Base-by-base conservation (phyloP, 2,329 filamentous ascomycete genomes). In the Fusarium kyushuense region DNA sequence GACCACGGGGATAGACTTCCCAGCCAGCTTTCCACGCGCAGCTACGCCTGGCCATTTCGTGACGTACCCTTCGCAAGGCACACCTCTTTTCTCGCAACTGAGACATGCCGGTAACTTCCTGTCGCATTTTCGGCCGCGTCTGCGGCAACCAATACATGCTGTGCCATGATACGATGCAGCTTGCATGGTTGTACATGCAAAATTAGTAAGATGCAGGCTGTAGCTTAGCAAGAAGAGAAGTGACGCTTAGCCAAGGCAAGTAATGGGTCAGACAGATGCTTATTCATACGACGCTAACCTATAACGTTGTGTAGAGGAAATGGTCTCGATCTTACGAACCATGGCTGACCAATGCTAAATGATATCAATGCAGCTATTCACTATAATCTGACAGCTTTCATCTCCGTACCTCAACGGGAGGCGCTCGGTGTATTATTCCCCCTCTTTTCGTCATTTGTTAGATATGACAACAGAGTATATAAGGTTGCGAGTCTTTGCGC, bases 1-100 rank as follows among this genome's bases (percentile, higher is more conserved):
- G 11, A 12, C 12, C 9, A 64, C 47, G 0, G 59, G 59, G 9
- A 53, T 64, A 4, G 59, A n/a, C n/a, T 58, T 64, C 5, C 60
- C 47, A 16, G 42, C 62, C 10, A 64, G 11, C 6, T 63, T 64
- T 10, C 61, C 61, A 11, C 61, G 40, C 6, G 38, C 38, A 4
- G 48, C 54, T 8, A 65, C 59, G 6, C 47, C 53, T 14, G 54
- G 53, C 59, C 53, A 64, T 35, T 42, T 58, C 3, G 58, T 64
- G 12, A 64, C 21, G 8, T 64, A 65, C 7, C 58, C 61, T 21
- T 65, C 59, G 19, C 62, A 65, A 6, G 21, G 3, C 1, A 36
- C 16, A 6, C 42, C 42, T 40, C 61, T n/a, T 16, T 42, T 56
- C 46, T 51, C 35, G 29, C 53, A 64, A 19, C 38, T 53, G 10